Percentiles rank a stretch among this genome's conserved stretches.
Conservation (phyloP, 345 rosid genomes). For the Gossypium mustelinum region DNA sequence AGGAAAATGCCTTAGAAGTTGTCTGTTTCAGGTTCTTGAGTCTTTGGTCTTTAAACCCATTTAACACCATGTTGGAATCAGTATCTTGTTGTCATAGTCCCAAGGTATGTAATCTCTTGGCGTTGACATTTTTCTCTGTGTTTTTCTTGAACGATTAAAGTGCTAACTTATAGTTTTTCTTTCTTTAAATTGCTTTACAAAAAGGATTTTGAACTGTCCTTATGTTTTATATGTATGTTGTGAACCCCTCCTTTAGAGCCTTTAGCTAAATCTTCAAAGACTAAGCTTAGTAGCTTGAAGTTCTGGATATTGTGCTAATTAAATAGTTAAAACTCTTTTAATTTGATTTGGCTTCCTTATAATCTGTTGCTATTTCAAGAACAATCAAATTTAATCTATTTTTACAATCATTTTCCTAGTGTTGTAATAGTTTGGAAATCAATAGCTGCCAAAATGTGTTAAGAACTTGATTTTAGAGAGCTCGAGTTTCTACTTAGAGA, state of each 20-base stretch:
- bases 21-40: constrained; percentile 3
- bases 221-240: background rate
- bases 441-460: background rate
- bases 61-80: constrained; percentile 46
- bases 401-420: background rate
- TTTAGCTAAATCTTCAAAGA: background rate
- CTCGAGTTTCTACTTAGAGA: background rate
- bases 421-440: background rate
- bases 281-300: background rate
- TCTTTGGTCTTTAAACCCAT: background rate
- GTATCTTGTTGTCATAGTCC: constrained; percentile 42
- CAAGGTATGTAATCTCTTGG: constrained; percentile 33
- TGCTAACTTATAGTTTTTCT: background rate
- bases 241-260: background rate
- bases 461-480: background rate
- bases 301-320: background rate
- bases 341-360: background rate
- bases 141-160: background rate
- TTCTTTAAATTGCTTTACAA: background rate
- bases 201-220: background rate
- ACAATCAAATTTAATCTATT: background rate
- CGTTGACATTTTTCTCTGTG: constrained; percentile 10
- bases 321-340: background rate
- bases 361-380: background rate
- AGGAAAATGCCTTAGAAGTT: constrained; percentile 24